Percentiles rank a stretch among this genome's conserved stretches.
Evolutionary conservation across 176 grass and related monocot species (phyloP).

Genomic region (Calamus simplicifolius): DNA sequence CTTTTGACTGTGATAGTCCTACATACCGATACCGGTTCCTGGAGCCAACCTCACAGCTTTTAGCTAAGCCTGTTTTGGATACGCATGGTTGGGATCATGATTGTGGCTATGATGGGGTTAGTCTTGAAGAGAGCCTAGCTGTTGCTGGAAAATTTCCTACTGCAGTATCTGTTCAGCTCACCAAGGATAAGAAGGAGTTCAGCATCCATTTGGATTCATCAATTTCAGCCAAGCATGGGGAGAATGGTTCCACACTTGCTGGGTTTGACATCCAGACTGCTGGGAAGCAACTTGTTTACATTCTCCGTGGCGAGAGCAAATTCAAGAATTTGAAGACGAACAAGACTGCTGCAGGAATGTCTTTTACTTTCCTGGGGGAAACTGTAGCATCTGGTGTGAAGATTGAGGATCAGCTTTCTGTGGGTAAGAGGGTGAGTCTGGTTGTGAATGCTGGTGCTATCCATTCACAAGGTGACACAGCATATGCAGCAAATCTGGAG

Average conservation of each 20-base stretch:
- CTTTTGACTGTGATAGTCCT: slow-evolving; percentile 86
- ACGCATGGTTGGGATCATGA: slow-evolving; percentile 94
- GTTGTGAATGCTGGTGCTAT: slow-evolving; percentile 49
- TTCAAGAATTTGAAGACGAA: slow-evolving; percentile 62
- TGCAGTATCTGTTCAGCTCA: slow-evolving; percentile 56
- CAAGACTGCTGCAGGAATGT: slow-evolving; percentile 54
- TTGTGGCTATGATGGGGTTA: slow-evolving; percentile 74
- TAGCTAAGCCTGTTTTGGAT: slow-evolving; percentile 50
- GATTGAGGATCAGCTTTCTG: slow-evolving; percentile 53
- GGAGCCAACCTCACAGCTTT: slow-evolving; percentile 47
- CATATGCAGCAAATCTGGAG: slow-evolving; percentile 59
- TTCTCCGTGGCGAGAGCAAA: slow-evolving; percentile 65
- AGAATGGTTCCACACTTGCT: slow-evolving; percentile 57
- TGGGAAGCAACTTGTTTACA: slow-evolving; percentile 54
- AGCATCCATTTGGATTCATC: slow-evolving; percentile 75
- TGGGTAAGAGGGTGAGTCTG: slow-evolving; percentile 49
- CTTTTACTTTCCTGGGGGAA: slow-evolving; percentile 65
- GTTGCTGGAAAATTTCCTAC: slow-evolving; percentile 41
- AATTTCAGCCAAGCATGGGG: slow-evolving; percentile 60
- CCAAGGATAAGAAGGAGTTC: slow-evolving; percentile 88
- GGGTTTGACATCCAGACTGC: slow-evolving; percentile 64
- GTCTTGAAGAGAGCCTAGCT: slow-evolving; percentile 46
- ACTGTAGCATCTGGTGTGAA: slow-evolving; percentile 54
- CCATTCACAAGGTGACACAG: slow-evolving; percentile 37
- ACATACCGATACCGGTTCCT: slow-evolving; percentile 56